Base-by-base conservation (phyloP, 139 green algal genomes). In the Tetradesmus obliquus region DNA sequence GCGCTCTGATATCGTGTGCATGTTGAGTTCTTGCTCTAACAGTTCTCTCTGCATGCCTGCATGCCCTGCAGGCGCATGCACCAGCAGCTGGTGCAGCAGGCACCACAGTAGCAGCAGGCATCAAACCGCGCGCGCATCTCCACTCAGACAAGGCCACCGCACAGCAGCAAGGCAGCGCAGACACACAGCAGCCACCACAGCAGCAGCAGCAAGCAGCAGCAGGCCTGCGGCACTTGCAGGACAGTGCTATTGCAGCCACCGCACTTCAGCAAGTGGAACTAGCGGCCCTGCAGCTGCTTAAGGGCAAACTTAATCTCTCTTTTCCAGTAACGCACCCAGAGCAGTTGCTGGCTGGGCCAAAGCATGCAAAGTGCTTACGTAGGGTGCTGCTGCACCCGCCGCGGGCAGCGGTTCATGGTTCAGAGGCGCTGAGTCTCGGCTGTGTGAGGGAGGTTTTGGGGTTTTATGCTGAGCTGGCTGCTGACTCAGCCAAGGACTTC, bases 401-500 rank as follows among this genome's bases (percentile, higher is more conserved):
- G 4, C 8, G 19, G n/a, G 83, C 17, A 3, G 53, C 83, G 22
- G n/a, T 74, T 53, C 17, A 55, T 80, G 57, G 24, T 60, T 71
- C 57, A 51, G 82, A 87, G 10, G 54, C n/a, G n/a, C 55, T 88
- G 55, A 80, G 13, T 22, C 55, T 8, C 9, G n/a, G 60, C 3
- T 88, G 84, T 57, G n/a, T 55, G 22, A 32, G 80, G 84, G 58
- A 79, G 58, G n/a, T 88, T 7, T 7, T 88, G 60, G 51, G 55
- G 4, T 88, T 88, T 53, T 88, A 79, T 12, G 60, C 24, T 20
- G n/a, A 79, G 3, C 9, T 79, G 84, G 24, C 84, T 3, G 10
- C 10, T 55, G 84, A 88, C 58, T 88, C 84, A 57, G 57, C 84
- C 5, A n/a, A n/a, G n/a, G 84, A 88, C 84, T 79, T 57, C 13